Conservation (phyloP, 2,329 filamentous ascomycete genomes). For the Epicoccum nigrum region DNA sequence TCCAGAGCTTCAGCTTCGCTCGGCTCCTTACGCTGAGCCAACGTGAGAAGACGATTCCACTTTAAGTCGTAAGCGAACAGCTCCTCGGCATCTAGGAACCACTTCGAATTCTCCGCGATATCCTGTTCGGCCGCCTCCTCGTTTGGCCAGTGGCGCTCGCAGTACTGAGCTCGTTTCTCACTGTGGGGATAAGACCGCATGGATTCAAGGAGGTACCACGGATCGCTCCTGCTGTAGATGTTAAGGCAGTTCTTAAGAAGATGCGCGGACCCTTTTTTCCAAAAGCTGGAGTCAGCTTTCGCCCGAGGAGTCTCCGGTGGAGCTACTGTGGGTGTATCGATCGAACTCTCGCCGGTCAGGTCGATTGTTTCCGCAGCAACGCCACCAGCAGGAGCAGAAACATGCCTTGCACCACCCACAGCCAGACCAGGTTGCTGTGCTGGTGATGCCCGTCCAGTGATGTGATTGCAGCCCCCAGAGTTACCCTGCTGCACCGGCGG, state of each 20-base stretch:
- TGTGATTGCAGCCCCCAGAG: no score
- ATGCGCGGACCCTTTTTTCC: not conserved
- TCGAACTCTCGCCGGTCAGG: no score
- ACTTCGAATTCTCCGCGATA: not conserved
- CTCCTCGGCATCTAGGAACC: conserved; percentile 2
- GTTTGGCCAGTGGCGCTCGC: conserved; percentile 1
- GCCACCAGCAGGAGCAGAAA: not conserved
- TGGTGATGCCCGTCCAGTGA: no score
- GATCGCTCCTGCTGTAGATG: no score
- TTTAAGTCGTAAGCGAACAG: not conserved
- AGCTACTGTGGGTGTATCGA: no score
- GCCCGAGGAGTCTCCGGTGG: not conserved
- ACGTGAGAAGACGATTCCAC: not conserved
- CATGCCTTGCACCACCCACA: no score
- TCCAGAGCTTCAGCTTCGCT: not conserved
- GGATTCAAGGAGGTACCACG: not conserved
- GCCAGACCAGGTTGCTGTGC: no score
- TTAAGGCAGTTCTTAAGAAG: no score
- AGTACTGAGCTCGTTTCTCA: not conserved
- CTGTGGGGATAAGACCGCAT: not conserved
- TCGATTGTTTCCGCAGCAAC: no score
- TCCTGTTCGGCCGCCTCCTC: not conserved
- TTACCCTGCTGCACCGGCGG: no score
- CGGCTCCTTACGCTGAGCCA: not conserved
- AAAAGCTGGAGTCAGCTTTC: not conserved